Conservation (phyloP, 345 rosid genomes). For the Litchi chinensis region DNA sequence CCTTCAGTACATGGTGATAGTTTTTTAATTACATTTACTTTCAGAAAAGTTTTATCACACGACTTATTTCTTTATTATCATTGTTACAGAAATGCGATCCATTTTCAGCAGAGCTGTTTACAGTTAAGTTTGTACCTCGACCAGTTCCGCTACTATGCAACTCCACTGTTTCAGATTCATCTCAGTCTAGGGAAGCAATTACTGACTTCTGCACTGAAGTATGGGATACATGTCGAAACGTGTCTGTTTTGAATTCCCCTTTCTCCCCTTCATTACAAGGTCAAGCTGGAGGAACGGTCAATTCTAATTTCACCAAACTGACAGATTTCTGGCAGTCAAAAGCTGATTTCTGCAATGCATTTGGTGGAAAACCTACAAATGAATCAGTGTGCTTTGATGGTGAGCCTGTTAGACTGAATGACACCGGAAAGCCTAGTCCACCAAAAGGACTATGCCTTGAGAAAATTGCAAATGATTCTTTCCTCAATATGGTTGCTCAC, state of each 20-base stretch:
- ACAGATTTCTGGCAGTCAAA: conserved; percentile 66
- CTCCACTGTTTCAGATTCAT: conserved; percentile 63
- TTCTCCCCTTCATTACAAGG: conserved; percentile 74
- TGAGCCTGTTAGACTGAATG: conserved; percentile 48
- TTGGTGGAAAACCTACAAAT: conserved; percentile 62
- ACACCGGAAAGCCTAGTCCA: conserved; percentile 40
- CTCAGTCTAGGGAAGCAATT: conserved; percentile 51
- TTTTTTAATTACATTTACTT: conserved; percentile 6
- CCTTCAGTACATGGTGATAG: neutral
- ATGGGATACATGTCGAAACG: conserved; percentile 84
- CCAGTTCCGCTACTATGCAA: conserved; percentile 93
- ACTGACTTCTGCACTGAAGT: conserved; percentile 74
- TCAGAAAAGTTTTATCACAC: neutral
- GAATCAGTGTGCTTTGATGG: conserved; percentile 65
- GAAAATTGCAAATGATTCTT: conserved; percentile 72
- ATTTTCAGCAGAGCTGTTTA: conserved; percentile 74
- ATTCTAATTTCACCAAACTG: conserved; percentile 50
- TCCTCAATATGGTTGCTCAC: conserved; percentile 83
- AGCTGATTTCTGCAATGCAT: conserved; percentile 67
- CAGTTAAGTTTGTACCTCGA: conserved; percentile 40
- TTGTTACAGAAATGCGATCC: conserved; percentile 86
- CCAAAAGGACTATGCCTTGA: conserved; percentile 78
- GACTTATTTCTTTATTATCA: neutral
- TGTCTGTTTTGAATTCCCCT: conserved; percentile 62
- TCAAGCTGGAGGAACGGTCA: conserved; percentile 49